Conservation (phyloP, 495 filamentous ascomycete species). For the Jackrogersella minutella region DNA sequence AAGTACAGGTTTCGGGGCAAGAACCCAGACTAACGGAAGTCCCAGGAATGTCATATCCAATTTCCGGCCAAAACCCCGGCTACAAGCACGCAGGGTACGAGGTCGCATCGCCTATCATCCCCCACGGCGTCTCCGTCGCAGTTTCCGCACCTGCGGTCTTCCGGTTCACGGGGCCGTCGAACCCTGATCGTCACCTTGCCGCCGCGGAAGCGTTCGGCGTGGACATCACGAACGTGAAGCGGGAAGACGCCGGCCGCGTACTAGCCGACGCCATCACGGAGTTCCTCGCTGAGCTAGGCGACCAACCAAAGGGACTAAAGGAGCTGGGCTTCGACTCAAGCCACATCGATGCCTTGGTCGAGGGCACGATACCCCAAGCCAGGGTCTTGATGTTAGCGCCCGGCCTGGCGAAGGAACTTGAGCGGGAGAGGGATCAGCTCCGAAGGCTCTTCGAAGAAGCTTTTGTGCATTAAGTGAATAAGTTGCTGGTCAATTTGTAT, state of each 20-base stretch:
- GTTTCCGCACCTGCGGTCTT: conserved; percentile 96
- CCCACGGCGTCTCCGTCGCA: conserved; percentile 93
- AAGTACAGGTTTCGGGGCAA: background rate
- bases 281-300: conserved; percentile 84
- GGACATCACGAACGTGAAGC: conserved; percentile 84
- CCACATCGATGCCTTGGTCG: conserved; percentile 83
- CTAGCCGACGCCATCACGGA: conserved; percentile 78
- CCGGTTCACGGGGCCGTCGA: conserved; percentile 86
- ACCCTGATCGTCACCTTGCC: conserved; percentile 87
- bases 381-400: conserved; percentile 93
- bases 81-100: conserved; percentile 88
- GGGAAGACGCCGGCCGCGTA: conserved; percentile 86
- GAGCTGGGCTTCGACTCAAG: conserved; percentile 76
- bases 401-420: conserved; percentile 73
- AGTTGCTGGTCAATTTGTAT: background rate
- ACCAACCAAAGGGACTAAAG: conserved; percentile 88
- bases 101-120: conserved; percentile 79
- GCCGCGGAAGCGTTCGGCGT: conserved; percentile 93
- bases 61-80: conserved; percentile 89
- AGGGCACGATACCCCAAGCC: conserved; percentile 91
- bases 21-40: background rate
- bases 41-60: conserved; percentile 88
- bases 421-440: conserved; percentile 64
- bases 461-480: conserved; percentile 50
- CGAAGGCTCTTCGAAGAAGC: conserved; percentile 60